phyloP scores from a whole-genome alignment of 1,284 basidiomycete genomes.

The Takashimella tepidaria region DNA sequence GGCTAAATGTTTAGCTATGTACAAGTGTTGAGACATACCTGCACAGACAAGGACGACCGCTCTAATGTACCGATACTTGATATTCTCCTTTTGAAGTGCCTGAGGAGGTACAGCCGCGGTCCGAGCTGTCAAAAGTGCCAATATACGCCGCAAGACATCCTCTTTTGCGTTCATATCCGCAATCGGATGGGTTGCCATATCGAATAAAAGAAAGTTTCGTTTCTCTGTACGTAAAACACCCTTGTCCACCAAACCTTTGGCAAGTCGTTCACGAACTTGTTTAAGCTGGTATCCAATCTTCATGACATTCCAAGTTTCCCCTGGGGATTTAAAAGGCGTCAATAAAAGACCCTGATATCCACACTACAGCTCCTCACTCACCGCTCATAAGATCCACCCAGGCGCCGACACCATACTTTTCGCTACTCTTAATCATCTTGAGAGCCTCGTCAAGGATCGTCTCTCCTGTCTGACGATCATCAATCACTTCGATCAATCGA shows the following conservation, averaged over 20 bases:
- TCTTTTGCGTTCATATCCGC: conserved; percentile 87
- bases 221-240: conserved; percentile 95
- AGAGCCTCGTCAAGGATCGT: conserved; percentile 93
- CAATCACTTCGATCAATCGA: conserved; percentile 81
- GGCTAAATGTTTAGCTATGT: conserved; percentile 22
- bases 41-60: conserved; percentile 79
- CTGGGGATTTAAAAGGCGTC: conserved; percentile 48
- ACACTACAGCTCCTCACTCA: conserved; percentile 48
- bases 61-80: conserved; percentile 71
- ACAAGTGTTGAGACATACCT: conserved; percentile 45
- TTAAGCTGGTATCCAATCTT: conserved; percentile 97
- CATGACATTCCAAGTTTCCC: conserved; percentile 98
- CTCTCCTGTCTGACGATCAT: conserved; percentile 86
- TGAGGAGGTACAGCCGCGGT: conserved; percentile 71
- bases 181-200: conserved; percentile 96
- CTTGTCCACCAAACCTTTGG: conserved; percentile 96
- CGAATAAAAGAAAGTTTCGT: conserved; percentile 93
- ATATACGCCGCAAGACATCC: conserved; percentile 66
- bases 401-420: conserved; percentile 79
- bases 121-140: conserved; percentile 71
- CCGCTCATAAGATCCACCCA: conserved; percentile 93
- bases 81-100: conserved; percentile 66
- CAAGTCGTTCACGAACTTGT: conserved; percentile 90
- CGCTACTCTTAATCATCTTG: conserved; percentile 77
- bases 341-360: background rate